Conservation (phyloP, 345 rosid species). For the Populus simonii region DNA sequence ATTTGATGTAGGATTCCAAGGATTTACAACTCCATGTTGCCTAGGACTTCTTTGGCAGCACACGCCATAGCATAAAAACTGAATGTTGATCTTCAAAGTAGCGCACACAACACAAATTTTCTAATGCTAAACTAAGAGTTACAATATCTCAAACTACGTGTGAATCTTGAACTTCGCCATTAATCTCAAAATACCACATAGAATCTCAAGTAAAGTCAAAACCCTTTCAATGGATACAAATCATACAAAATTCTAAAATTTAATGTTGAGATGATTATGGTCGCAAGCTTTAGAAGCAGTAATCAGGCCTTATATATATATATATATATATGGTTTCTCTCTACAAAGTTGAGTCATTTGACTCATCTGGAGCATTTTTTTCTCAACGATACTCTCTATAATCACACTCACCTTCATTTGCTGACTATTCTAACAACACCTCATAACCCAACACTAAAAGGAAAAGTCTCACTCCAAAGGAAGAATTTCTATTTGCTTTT, state of each 20-base stretch:
- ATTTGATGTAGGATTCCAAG: not conserved
- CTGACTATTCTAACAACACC: not conserved
- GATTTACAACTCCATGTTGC: not conserved
- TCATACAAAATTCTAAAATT: not conserved
- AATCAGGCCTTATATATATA: not conserved
- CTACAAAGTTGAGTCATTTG: not conserved
- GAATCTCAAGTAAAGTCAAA: not conserved
- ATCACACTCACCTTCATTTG: not conserved
- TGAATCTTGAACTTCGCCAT: not conserved
- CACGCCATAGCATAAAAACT: not conserved
- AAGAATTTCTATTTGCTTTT: not conserved
- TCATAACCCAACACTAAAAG: not conserved
- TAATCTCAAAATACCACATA: not conserved
- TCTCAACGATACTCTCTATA: not conserved
- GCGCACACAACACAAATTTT: not conserved
- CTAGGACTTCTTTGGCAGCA: not conserved
- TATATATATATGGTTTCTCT: not conserved
- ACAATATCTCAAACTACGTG: not conserved
- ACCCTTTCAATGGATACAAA: not conserved
- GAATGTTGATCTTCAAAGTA: not conserved
- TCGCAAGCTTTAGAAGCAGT: not conserved
- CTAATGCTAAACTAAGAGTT: not conserved
- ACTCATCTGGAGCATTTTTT: not conserved
- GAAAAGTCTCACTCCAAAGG: not conserved
- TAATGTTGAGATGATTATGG: not conserved